A percentile compares a stretch with the other conserved stretches of the same genome.
Conservation (phyloP, 2,329 filamentous ascomycete species). For the Alternaria incomplexa region DNA sequence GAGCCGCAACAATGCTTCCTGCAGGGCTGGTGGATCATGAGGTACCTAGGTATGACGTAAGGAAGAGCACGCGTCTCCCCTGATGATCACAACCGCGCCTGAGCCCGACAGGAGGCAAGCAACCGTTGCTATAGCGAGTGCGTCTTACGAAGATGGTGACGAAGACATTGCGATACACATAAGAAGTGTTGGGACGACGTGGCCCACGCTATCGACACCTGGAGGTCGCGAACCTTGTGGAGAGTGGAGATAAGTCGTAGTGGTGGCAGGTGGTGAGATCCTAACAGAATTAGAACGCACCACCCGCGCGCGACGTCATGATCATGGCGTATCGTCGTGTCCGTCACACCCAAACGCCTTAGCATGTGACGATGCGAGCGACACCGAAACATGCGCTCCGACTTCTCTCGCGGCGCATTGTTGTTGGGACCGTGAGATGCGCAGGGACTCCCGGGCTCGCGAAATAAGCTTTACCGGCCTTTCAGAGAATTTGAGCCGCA, state of each 20-base stretch:
- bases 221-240: neutral
- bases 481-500: conserved; percentile 34
- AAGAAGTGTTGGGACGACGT: neutral
- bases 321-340: neutral
- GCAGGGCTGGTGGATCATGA: neutral
- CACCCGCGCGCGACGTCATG: conserved; percentile 3
- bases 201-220: neutral
- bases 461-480: conserved; percentile 33
- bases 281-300: conserved; percentile 1
- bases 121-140: neutral
- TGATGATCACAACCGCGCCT: neutral
- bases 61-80: neutral
- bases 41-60: conserved; percentile 2
- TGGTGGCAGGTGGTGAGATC: neutral
- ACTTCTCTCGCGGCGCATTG: conserved; percentile 20
- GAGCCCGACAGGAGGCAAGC: neutral
- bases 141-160: conserved; percentile 5
- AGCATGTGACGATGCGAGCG: conserved; percentile 24
- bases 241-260: neutral
- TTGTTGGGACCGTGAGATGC: conserved; percentile 37
- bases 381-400: conserved; percentile 22
- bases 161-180: neutral
- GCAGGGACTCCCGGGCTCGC: conserved; percentile 15
- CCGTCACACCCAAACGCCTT: neutral
- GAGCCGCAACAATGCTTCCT: neutral